Conservation (phyloP, 2,329 filamentous ascomycete genomes). For the Alternaria triticina region DNA sequence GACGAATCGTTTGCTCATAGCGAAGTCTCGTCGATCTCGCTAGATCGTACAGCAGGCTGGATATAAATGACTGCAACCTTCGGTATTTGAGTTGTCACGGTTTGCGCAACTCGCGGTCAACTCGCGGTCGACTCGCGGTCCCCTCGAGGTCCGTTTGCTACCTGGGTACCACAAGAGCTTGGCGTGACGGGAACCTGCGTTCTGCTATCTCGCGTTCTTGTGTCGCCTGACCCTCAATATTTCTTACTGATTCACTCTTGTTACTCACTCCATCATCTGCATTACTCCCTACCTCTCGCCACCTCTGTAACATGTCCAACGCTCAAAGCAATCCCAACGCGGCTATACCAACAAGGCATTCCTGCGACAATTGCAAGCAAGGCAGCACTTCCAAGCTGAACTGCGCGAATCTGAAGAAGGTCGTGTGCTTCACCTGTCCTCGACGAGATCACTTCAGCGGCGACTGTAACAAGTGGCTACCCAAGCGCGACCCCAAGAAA, state of each 20-base stretch:
- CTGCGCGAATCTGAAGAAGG: not conserved
- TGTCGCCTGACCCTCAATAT: not conserved
- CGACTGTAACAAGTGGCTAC: not conserved
- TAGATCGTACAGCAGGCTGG: not conserved
- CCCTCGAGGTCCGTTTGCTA: not conserved
- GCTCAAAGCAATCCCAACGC: not conserved
- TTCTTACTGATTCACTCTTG: not conserved
- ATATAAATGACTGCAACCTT: rapidly evolving
- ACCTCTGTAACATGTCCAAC: not conserved
- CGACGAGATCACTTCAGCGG: not conserved
- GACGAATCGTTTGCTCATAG: not conserved
- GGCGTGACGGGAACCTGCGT: not conserved
- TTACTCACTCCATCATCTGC: not conserved
- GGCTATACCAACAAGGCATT: not conserved
- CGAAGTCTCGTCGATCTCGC: not conserved
- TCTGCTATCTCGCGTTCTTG: not conserved
- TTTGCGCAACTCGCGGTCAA: not conserved
- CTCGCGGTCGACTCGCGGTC: not conserved
- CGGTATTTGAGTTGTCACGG: not conserved
- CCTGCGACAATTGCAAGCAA: not conserved
- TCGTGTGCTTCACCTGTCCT: not conserved
- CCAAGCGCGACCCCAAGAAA: not conserved
- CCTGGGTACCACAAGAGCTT: not conserved
- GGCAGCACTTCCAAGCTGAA: not conserved
- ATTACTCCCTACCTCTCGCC: not conserved